phyloP scores from a whole-genome alignment of 148 eudicot genomes.

The Agrostemma githago region DNA sequence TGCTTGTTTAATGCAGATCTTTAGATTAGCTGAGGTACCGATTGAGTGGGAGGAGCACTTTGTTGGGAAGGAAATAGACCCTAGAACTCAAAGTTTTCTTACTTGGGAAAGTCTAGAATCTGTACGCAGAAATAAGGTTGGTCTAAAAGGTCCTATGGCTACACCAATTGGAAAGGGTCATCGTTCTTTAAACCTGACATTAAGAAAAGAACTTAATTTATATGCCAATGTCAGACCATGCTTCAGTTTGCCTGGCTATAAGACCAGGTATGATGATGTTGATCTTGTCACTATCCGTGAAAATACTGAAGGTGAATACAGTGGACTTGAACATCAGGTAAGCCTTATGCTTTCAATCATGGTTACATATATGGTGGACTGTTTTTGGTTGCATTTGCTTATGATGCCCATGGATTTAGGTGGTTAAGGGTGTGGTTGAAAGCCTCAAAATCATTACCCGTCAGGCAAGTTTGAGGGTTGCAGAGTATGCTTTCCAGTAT shows the following conservation, averaged over 20 bases:
- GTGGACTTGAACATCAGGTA: constrained; percentile 99
- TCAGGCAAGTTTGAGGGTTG: constrained; percentile 94
- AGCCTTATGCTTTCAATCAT: constrained; percentile 14
- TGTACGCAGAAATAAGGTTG: constrained; percentile 76
- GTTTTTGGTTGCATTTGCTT: constrained; percentile 11
- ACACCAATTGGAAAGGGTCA: constrained; percentile 99
- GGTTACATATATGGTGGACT: neutral
- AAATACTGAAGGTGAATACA: constrained; percentile 98
- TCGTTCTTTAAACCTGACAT: constrained; percentile 91
- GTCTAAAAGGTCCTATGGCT: constrained; percentile 98
- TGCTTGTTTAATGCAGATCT: constrained; percentile 44
- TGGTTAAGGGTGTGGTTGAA: constrained; percentile 97
- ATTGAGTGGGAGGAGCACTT: constrained; percentile 97
- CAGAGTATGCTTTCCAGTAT: constrained; percentile 95
- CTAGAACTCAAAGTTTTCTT: constrained; percentile 89
- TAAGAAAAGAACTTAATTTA: constrained; percentile 91
- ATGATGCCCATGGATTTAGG: constrained; percentile 38
- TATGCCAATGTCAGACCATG: constrained; percentile 99
- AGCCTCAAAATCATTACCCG: constrained; percentile 97
- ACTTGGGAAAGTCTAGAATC: constrained; percentile 99
- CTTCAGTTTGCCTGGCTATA: constrained; percentile 96
- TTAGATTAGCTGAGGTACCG: constrained; percentile 76
- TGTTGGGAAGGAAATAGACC: constrained; percentile 82
- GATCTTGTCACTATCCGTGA: constrained; percentile 94
- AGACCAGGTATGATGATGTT: constrained; percentile 90